These are phyloP conservation scores for Diaporthe sp. DNA, from an alignment of 2,329 filamentous ascomycete genomes.

Conservation along the genomic window DNA sequence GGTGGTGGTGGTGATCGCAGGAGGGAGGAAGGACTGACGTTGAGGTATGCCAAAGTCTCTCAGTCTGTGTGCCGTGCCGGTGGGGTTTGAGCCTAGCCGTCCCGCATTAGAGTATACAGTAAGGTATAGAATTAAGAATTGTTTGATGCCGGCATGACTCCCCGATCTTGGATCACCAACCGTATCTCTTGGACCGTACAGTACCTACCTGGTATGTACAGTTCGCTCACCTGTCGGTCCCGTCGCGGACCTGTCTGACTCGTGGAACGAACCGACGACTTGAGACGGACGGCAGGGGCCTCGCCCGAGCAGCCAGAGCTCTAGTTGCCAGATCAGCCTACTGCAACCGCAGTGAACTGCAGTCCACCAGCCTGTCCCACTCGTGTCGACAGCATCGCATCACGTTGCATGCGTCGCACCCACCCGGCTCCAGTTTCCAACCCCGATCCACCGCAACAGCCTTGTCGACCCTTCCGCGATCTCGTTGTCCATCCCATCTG, in stretches of 20 bases:
- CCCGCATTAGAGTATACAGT: neutral
- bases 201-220: neutral
- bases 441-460: neutral
- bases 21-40: too few relatives aligned
- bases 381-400: conserved; percentile 1
- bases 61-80: neutral
- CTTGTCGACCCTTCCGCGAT: neutral
- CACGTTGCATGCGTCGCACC: conserved; percentile 5
- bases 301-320: conserved; percentile 1
- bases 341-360: neutral
- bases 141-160: conserved; percentile 7
- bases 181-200: neutral
- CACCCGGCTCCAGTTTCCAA: neutral
- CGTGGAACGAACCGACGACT: conserved; percentile 5
- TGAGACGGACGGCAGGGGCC: conserved; percentile 18
- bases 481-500: neutral
- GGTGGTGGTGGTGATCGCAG: neutral
- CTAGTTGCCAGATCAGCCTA: neutral
- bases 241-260: neutral
- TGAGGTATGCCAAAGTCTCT: too few relatives aligned
- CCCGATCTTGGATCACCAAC: conserved; percentile 15
- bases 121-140: neutral
- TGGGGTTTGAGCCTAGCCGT: neutral
- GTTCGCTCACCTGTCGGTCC: neutral
- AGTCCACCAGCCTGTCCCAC: neutral